Evolutionary conservation across 75 land plant genomes (phyloP).

Genomic region (Sequoiadendron giganteum): DNA sequence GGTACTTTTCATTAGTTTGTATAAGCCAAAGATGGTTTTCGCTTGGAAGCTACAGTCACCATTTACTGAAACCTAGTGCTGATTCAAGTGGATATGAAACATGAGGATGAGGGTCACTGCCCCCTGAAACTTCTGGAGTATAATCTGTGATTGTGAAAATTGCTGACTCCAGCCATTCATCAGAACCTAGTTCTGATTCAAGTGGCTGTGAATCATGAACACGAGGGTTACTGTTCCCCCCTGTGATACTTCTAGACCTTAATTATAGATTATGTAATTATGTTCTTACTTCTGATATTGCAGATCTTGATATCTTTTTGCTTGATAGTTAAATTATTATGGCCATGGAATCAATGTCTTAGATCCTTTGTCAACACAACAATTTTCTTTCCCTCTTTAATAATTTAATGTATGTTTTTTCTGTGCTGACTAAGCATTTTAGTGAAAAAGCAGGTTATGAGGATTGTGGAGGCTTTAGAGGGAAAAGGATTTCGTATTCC

Average conservation of each 20-base stretch:
- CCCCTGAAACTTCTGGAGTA: not conserved
- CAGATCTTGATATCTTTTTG: not conserved
- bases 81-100: not conserved
- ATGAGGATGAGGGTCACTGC: not conserved
- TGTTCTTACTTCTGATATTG: not conserved
- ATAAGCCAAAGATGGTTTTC: not conserved
- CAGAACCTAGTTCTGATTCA: not conserved
- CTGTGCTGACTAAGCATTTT: not conserved
- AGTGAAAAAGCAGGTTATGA: slow-evolving; percentile 60
- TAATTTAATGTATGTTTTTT: not conserved
- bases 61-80: not conserved
- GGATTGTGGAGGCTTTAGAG: slow-evolving; percentile 92
- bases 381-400: not conserved
- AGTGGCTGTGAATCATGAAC: not conserved
- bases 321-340: not conserved
- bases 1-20: not conserved
- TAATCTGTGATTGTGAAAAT: not conserved
- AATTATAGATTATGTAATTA: not conserved
- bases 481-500: slow-evolving; percentile 83
- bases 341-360: not conserved
- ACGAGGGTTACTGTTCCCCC: not conserved
- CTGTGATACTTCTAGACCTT: not conserved
- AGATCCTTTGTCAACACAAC: not conserved
- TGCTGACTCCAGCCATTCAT: not conserved
- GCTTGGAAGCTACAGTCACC: not conserved